These are phyloP conservation scores for Millerozyma acaciae DNA, from an alignment of 805 yeast species.

Conservation along the genomic window DNA sequence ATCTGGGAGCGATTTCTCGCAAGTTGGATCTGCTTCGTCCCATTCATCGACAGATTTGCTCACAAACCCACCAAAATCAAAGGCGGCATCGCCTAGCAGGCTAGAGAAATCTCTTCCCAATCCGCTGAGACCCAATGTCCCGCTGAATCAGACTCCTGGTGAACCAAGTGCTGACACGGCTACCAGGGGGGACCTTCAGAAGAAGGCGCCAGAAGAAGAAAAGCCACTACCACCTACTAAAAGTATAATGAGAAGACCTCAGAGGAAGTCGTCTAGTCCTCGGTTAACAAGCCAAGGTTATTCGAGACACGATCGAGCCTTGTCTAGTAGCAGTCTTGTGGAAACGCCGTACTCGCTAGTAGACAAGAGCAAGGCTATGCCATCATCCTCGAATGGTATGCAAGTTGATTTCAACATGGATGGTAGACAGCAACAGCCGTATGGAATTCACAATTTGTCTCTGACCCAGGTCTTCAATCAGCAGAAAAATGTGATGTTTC, in stretches of 20 bases:
- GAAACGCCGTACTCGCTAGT: too few relatives aligned
- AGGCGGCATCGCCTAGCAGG: not conserved
- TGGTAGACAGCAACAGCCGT: too few relatives aligned
- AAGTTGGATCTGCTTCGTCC: slow-evolving; percentile 28
- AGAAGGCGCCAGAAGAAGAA: not conserved
- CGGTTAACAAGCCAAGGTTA: too few relatives aligned
- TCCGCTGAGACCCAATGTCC: slow-evolving; percentile 1
- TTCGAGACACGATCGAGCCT: too few relatives aligned
- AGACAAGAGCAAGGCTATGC: too few relatives aligned
- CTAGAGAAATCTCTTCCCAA: not conserved
- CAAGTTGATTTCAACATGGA: too few relatives aligned
- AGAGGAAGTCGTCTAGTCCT: not conserved
- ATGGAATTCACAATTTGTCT: too few relatives aligned
- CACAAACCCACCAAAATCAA: not conserved
- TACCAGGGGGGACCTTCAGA: not conserved
- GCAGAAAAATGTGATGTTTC: too few relatives aligned
- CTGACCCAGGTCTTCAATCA: too few relatives aligned
- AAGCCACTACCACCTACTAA: slow-evolving; percentile 1
- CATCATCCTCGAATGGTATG: too few relatives aligned
- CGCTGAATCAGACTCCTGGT: not conserved
- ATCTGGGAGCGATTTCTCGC: slow-evolving; percentile 32
- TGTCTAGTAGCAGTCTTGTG: too few relatives aligned
- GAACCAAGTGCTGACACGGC: not conserved
- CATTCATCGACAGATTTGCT: slow-evolving; percentile 23
- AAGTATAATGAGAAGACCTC: too few relatives aligned